Conservation (phyloP, 108 stramenopile genomes). For the Conticribra weissflogii region DNA sequence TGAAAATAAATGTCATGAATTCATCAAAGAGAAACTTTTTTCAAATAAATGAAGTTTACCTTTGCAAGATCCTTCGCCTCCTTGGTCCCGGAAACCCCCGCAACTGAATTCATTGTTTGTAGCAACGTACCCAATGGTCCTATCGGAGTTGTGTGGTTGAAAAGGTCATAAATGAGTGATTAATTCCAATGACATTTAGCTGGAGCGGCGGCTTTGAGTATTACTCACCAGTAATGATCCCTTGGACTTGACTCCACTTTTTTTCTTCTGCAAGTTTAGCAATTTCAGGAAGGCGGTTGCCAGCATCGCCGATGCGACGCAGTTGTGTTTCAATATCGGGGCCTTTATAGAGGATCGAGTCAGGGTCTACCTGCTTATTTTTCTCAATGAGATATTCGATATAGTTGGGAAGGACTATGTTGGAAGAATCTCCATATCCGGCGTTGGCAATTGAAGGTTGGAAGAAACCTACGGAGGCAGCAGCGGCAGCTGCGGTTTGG, state of each 20-base stretch:
- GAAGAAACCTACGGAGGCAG: neutral
- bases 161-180: no score
- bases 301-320: slow-evolving; percentile 52
- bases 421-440: slow-evolving; percentile 52
- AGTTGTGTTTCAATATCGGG: slow-evolving; percentile 56
- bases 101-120: slow-evolving; percentile 59
- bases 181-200: no score
- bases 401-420: slow-evolving; percentile 70
- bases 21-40: no score
- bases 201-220: no score
- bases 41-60: neutral
- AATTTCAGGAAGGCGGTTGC: slow-evolving; percentile 53
- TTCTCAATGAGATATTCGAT: slow-evolving; percentile 77
- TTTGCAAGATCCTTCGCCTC: slow-evolving; percentile 48
- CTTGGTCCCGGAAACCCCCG: slow-evolving; percentile 29
- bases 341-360: slow-evolving; percentile 56
- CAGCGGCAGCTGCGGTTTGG: slow-evolving; percentile 15
- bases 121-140: slow-evolving; percentile 69
- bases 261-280: slow-evolving; percentile 53
- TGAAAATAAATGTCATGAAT: no score
- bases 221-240: slow-evolving; percentile 69
- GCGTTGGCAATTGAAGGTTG: slow-evolving; percentile 47
- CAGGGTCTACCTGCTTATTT: slow-evolving; percentile 44
- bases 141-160: no score
- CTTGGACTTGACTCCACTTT: slow-evolving; percentile 73